These are phyloP conservation scores for Zymoseptoria brevis DNA, from an alignment of 2,329 filamentous ascomycete species.

Conservation along the genomic window DNA sequence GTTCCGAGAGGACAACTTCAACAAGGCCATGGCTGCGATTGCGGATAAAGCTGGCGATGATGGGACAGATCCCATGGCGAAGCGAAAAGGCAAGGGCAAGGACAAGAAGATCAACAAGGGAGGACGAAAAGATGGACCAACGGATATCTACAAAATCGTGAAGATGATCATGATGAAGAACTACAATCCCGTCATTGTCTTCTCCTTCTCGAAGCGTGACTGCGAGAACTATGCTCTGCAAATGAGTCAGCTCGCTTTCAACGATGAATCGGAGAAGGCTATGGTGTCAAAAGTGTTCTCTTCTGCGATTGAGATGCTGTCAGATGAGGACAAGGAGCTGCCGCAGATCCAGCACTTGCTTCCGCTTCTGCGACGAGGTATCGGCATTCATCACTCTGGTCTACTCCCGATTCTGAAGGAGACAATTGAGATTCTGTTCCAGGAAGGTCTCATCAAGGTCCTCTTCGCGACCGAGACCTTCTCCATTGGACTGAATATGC, in stretches of 20 bases:
- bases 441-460: slow-evolving; percentile 95
- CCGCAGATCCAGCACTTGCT: slow-evolving; percentile 88
- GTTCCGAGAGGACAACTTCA: slow-evolving; percentile 96
- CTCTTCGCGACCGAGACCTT: slow-evolving; percentile 97
- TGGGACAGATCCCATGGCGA: slow-evolving; percentile 68
- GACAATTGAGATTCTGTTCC: slow-evolving; percentile 97
- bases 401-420: slow-evolving; percentile 94
- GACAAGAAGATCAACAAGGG: slow-evolving; percentile 90
- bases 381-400: slow-evolving; percentile 95
- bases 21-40: slow-evolving; percentile 86
- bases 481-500: slow-evolving; percentile 98
- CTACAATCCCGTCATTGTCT: slow-evolving; percentile 96
- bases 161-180: slow-evolving; percentile 98
- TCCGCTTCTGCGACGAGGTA: slow-evolving; percentile 79
- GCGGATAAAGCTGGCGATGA: slow-evolving; percentile 82
- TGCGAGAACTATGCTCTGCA: slow-evolving; percentile 85
- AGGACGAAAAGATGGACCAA: slow-evolving; percentile 58
- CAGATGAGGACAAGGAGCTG: slow-evolving; percentile 79
- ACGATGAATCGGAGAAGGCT: slow-evolving; percentile 88
- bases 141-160: slow-evolving; percentile 95
- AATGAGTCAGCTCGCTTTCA: slow-evolving; percentile 83
- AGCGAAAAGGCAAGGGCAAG: slow-evolving; percentile 78
- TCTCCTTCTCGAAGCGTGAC: slow-evolving; percentile 98
- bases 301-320: slow-evolving; percentile 85
- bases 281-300: slow-evolving; percentile 93